A percentile compares a stretch with the other conserved stretches of the same genome.
Conservation (phyloP, 768 basidiomycete genomes). For the Suillus subluteus region DNA sequence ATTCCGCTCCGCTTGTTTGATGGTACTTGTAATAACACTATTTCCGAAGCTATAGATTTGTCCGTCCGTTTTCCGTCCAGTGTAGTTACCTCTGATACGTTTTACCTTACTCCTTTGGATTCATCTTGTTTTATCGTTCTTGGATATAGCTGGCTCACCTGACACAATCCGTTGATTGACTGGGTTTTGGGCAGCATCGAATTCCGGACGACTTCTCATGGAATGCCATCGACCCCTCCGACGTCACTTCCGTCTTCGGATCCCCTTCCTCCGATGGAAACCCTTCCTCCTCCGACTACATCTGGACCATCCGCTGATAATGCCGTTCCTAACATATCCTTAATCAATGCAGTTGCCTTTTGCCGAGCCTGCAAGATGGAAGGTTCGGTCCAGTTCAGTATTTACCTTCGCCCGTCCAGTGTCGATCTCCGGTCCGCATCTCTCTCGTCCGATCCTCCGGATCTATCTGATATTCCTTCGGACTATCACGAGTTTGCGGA, state of each 20-base stretch:
- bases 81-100: conserved; percentile 2
- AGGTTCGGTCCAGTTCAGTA: background rate
- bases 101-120: conserved; percentile 13
- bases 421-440: background rate
- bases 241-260: background rate
- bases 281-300: background rate
- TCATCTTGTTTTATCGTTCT: conserved; percentile 6
- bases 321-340: background rate
- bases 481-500: too few relatives aligned
- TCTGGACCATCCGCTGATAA: background rate
- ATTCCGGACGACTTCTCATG: background rate
- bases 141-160: conserved; percentile 15
- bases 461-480: rapidly evolving
- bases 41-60: conserved; percentile 7
- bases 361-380: background rate
- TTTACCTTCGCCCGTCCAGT: background rate
- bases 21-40: background rate
- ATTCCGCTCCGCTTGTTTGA: background rate
- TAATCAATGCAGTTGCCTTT: background rate
- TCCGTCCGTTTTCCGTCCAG: background rate
- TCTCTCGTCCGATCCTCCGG: background rate
- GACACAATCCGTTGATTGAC: background rate
- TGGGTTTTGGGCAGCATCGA: background rate
- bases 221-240: background rate
- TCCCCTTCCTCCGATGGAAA: background rate